A percentile compares a stretch with the other conserved stretches of the same genome.
These are phyloP conservation scores for Aureobasidium sp. DNA, from an alignment of 2,329 filamentous ascomycete genomes.

Conservation along the genomic window DNA sequence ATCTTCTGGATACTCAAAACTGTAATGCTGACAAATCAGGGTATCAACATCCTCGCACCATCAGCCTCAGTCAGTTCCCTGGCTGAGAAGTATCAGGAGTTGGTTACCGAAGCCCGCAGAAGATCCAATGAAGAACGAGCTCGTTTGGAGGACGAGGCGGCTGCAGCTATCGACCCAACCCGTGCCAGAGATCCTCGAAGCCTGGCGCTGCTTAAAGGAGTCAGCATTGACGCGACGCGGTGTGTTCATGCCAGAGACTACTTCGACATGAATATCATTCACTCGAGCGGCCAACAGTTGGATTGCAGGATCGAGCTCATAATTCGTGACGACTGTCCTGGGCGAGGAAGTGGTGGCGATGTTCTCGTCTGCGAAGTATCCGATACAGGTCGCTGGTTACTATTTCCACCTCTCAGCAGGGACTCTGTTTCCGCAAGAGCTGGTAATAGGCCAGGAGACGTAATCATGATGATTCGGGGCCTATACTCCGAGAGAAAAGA, in stretches of 20 bases:
- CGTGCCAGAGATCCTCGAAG: conserved; percentile 73
- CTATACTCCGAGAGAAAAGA: conserved; percentile 52
- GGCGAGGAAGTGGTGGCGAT: conserved; percentile 64
- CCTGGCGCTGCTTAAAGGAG: conserved; percentile 61
- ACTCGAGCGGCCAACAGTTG: conserved; percentile 84
- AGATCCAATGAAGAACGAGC: conserved; percentile 66
- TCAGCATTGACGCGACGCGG: conserved; percentile 66
- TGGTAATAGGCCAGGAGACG: conserved; percentile 63
- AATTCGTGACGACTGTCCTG: conserved; percentile 70
- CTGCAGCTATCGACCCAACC: conserved; percentile 72
- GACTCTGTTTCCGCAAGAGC: conserved; percentile 70
- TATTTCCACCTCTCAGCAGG: conserved; percentile 82
- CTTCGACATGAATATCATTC: conserved; percentile 76
- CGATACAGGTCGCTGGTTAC: conserved; percentile 66
- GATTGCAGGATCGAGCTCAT: conserved; percentile 85
- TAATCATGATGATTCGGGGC: conserved; percentile 83
- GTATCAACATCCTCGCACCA: conserved; percentile 51
- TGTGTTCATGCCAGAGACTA: conserved; percentile 86
- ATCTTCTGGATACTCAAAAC: background rate
- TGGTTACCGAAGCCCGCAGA: conserved; percentile 71
- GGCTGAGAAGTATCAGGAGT: conserved; percentile 57
- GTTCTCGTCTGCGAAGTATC: conserved; percentile 91
- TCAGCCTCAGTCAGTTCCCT: conserved; percentile 54
- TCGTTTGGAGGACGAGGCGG: conserved; percentile 77
- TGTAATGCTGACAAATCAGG: conserved; percentile 35